These are phyloP conservation scores for Brassica napus DNA, from an alignment of 345 rosid species.

Conservation along the genomic window Da-Ae NC_063436.1:2775501-2776000, in stretches of 20 bases:
- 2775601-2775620: constrained; percentile 63
- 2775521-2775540: constrained; percentile 27
- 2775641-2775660: constrained; percentile 11
- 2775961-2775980: background rate
- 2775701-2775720: background rate
- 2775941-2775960: constrained; percentile 1
- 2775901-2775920: constrained; percentile 17
- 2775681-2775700: constrained; percentile 30
- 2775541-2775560: constrained; percentile 43
- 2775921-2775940: constrained; percentile 42
- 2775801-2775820: background rate
- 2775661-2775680: background rate
- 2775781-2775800: background rate
- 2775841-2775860: background rate
- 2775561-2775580: too few species aligned
- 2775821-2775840: background rate
- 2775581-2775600: constrained; percentile 35
- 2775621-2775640: constrained; percentile 70
- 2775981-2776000: constrained; percentile 12
- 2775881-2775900: constrained; percentile 31
- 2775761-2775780: background rate
- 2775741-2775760: background rate
- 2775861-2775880: constrained; percentile 22
- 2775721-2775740: background rate
- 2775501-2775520: background rate